Evolutionary conservation across 1,139 yeast genomes (phyloP).

Genomic region (Protomyces inundatus): DNA sequence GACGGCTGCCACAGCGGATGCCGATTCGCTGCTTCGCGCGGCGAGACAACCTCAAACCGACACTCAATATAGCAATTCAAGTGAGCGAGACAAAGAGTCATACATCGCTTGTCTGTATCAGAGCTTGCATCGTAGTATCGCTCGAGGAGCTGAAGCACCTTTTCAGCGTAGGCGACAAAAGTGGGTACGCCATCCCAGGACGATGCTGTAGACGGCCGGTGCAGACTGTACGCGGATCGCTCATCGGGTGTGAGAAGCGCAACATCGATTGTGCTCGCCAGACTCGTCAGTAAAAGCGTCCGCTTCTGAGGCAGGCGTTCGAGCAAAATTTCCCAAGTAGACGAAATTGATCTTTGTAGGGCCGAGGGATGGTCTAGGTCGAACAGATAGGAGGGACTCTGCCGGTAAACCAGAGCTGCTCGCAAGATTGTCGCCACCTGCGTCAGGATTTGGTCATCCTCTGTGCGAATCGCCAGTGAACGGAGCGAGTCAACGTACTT

Average conservation of each 20-base stretch:
- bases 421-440: not conserved
- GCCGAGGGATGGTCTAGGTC: conserved; percentile 21
- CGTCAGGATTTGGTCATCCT: not conserved
- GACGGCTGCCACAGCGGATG: conserved; percentile 3
- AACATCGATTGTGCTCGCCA: not conserved
- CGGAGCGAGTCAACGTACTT: conserved; percentile 4
- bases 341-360: conserved; percentile 8
- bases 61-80: not conserved
- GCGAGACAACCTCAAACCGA: conserved; percentile 1
- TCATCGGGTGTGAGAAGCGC: not conserved
- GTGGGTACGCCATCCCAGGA: conserved; percentile 17
- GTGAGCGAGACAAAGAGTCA: not conserved
- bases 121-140: not conserved
- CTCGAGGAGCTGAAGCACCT: not conserved
- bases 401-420: conserved; percentile 2
- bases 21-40: not conserved
- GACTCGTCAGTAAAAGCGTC: not conserved
- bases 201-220: not conserved
- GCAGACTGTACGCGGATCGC: not conserved
- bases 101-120: not conserved
- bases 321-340: not conserved
- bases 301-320: not conserved
- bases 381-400: conserved; percentile 18
- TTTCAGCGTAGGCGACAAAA: not conserved
- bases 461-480: not conserved